These are phyloP conservation scores for Anthracocystis panici-leucophaei DNA, from an alignment of 1,284 basidiomycete genomes.

Conservation along the genomic window DNA sequence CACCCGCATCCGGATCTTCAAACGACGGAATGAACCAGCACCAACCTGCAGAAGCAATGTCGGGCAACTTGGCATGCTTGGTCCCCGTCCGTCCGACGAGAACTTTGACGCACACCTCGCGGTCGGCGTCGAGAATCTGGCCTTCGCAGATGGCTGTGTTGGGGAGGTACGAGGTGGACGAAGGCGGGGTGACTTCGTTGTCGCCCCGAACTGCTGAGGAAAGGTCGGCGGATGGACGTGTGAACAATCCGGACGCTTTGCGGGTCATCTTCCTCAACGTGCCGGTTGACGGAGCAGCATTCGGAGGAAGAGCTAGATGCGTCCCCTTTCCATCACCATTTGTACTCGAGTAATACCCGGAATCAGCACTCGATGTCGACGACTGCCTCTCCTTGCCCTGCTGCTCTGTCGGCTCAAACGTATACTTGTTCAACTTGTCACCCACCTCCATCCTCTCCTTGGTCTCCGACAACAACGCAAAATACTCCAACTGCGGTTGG, in stretches of 20 bases:
- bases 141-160: slow-evolving; percentile 11
- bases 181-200: slow-evolving; percentile 29
- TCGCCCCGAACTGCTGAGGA: not conserved
- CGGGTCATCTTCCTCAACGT: slow-evolving; percentile 13
- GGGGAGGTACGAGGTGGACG: slow-evolving; percentile 32
- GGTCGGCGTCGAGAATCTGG: slow-evolving; percentile 62
- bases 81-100: slow-evolving; percentile 65
- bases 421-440: slow-evolving; percentile 29
- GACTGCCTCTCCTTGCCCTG: slow-evolving; percentile 23
- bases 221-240: not conserved
- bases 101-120: slow-evolving; percentile 67
- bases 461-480: slow-evolving; percentile 21
- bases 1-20: slow-evolving; percentile 52
- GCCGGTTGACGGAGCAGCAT: not conserved
- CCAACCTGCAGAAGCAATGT: slow-evolving; percentile 65
- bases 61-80: slow-evolving; percentile 66
- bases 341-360: slow-evolving; percentile 28
- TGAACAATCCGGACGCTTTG: slow-evolving; percentile 24
- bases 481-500: slow-evolving; percentile 43
- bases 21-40: slow-evolving; percentile 69
- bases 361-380: slow-evolving; percentile 36
- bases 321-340: not conserved
- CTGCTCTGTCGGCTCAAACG: slow-evolving; percentile 27
- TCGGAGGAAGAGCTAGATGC: not conserved
- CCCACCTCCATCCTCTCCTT: not conserved